Base-by-base conservation (phyloP, 2,329 filamentous ascomycete genomes). In the Fusarium sp. region DNA sequence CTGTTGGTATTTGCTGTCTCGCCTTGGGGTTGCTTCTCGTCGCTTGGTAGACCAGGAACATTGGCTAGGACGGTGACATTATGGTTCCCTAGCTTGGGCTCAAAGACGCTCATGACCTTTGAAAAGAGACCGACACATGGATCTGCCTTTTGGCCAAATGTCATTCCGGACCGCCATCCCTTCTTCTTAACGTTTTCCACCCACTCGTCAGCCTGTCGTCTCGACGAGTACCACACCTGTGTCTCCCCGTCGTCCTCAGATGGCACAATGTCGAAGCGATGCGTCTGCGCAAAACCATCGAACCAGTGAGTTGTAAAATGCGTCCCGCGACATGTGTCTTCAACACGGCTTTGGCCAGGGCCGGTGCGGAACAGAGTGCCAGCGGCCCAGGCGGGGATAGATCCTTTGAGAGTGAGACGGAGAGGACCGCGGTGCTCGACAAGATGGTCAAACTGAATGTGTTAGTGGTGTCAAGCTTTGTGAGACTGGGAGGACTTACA, bases 251-350 rank as follows among this genome's bases (percentile, higher is more conserved):
- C 65, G 4, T 75, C 68, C 2, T 71, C 68, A 0, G 80, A 61
- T 0, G 82, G 72, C 4, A 86, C 69, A 29, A 94, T 89, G 54
- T 91, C 83, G 72, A 94, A 94, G 26, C 85, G 86, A 76, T 94
- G 90, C 1, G 86, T 81, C 52, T 91, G 85, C 4, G 86, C 84
- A 56, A 92, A 87, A 6, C 90, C 90, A 72, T 95, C 92, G 66
- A 95, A 95, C 91, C 91, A 95, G 73, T 95, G 91, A 1, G 82
- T 85, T 11, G 88, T 80, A 29, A 81, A 79, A 69, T 88, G 88
- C 0, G 81, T 84, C n/a, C 87, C 86, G 4, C 80, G 80, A 3
- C 84, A 75, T 1, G 85, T 87, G 39, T 77, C 73, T n/a, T 87
- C 80, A 4, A 92, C 76, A 34, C 83, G 83, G 72, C 84, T 85